Evolutionary conservation across 1,284 basidiomycete species (phyloP), one percentile per base, ranked within the genome.

Genomic region (Moesziomyces globuligerus): DNA sequence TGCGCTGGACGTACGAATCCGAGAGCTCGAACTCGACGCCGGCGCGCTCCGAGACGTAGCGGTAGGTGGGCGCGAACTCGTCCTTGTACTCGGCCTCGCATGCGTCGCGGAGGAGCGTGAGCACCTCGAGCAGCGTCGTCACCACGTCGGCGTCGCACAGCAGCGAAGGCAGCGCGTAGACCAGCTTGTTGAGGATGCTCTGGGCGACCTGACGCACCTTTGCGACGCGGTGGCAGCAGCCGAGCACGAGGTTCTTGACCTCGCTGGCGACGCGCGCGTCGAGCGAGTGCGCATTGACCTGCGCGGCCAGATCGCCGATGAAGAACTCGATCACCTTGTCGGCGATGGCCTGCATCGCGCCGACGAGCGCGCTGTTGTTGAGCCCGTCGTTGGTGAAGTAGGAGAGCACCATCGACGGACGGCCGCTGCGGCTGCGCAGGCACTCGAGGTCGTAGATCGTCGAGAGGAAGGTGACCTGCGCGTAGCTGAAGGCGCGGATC

Each of bases 51-150:
- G 95, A 98, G 58, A 86, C 85, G 83, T 91, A 97, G 70, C 90
- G 88, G 81, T 92, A 93, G 24, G 87, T 84, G 1, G 95, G 93
- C 59, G 94, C 93, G 82, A 92, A 96, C 91, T 98, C 95, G 83
- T 97, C 93, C 10, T 88, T 86, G 79, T 89, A 93, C 84, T 97
- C 93, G 62, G 92, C 90, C 83, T 98, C 93, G 80, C 93, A 94
- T 1, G 91, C 89, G 48, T 89, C 87, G 53, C 94, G 88, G 69
- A 98, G 85, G 13, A 98, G 86, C 0, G 95, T 97, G 58, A 98
- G 86, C 40, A 93, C 90, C 81, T 98, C 96, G 40, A 98, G 86
- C 59, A 98, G 90, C 25, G 69, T 60, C 8, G 75, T 71, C 7
- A 98, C 91, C 32, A 98, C 87, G 13, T 90, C 87, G 11, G 90